Percentiles rank a stretch among this genome's conserved stretches.
Evolutionary conservation across 1,139 yeast genomes (phyloP).

Genomic region (Taphrina flavorubra): DNA sequence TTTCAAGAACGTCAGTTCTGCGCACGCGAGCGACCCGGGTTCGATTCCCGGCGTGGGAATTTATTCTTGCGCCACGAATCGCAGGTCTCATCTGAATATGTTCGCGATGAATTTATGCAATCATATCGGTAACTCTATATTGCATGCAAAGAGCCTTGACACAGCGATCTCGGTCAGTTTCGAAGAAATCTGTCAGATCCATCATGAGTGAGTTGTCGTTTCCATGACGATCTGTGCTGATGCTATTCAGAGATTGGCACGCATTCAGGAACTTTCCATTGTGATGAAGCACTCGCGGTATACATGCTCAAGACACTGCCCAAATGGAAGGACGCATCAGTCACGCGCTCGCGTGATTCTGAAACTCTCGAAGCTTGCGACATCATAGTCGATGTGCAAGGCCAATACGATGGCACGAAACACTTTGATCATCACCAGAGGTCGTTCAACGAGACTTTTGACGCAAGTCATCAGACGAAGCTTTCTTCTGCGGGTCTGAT

Average conservation of each 20-base stretch:
- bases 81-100: background rate
- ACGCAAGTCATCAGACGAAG: slow-evolving; percentile 64
- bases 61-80: background rate
- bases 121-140: background rate
- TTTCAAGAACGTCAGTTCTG: slow-evolving; percentile 11
- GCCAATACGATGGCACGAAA: slow-evolving; percentile 85
- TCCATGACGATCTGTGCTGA: background rate
- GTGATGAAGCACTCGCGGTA: slow-evolving; percentile 97
- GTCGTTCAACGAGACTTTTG: slow-evolving; percentile 69
- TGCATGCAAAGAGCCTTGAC: slow-evolving; percentile 1
- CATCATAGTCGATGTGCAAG: slow-evolving; percentile 93
- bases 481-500: slow-evolving; percentile 92
- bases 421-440: slow-evolving; percentile 97
- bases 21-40: slow-evolving; percentile 36
- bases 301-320: slow-evolving; percentile 80
- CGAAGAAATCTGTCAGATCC: background rate
- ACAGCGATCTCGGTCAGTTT: background rate
- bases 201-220: background rate
- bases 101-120: background rate
- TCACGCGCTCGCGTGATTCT: slow-evolving; percentile 83
- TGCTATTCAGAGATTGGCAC: slow-evolving; percentile 29
- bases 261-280: slow-evolving; percentile 87
- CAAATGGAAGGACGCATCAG: slow-evolving; percentile 65
- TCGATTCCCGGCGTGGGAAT: slow-evolving; percentile 39
- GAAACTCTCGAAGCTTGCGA: slow-evolving; percentile 84